Evolutionary conservation across 2,329 filamentous ascomycete species (phyloP), one percentile per base, ranked within the genome.

Genomic region (Ceratocystis smalleyi): DNA sequence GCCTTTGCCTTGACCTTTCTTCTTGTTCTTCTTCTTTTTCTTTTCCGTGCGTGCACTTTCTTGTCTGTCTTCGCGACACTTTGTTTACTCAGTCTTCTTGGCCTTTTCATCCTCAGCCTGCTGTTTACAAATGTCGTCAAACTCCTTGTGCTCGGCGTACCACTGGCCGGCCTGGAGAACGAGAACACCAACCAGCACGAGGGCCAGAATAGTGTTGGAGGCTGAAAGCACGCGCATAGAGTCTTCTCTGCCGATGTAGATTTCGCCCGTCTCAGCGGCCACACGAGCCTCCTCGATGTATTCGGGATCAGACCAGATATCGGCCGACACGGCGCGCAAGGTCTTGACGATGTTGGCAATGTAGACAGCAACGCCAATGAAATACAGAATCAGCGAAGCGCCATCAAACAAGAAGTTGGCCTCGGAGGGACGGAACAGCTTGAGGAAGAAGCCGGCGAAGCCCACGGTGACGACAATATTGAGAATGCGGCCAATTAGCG

Each of bases 261-360:
- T 78, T 70, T 89, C 86, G 27, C 80, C 83, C 5, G 81, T 79
- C 66, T 76, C 74, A 19, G 75, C 76, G 69, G 72, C 73, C 60
- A 70, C 77, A 67, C 72, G 68, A 59, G 72, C 69, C 55, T 73
- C 75, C 64, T 76, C 77, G 32, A 75, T 73, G 64, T 76, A 74
- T 67, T 74, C 72, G 22, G 70, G 68, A 45, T 69, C 65, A 68
- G 75, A 73, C 74, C 82, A 95, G 66, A 83, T 77, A 43, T 88
- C 89, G 5, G 81, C 82, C 66, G 83, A 89, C 49, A 96, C 87
- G 67, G 92, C 86, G 68, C 91, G 81, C 73, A 99, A 81, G 3
- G 92, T 94, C 79, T 96, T 96, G 73, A 97, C 87, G 71, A 97
- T 96, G 76, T 99, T 99, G 70, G 91, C 87, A 69, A 96, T 83